Evolutionary conservation across 192 early-diverging fungal genomes (phyloP), one percentile per base, ranked within the genome.

Genomic region (Podila verticillata): DNA sequence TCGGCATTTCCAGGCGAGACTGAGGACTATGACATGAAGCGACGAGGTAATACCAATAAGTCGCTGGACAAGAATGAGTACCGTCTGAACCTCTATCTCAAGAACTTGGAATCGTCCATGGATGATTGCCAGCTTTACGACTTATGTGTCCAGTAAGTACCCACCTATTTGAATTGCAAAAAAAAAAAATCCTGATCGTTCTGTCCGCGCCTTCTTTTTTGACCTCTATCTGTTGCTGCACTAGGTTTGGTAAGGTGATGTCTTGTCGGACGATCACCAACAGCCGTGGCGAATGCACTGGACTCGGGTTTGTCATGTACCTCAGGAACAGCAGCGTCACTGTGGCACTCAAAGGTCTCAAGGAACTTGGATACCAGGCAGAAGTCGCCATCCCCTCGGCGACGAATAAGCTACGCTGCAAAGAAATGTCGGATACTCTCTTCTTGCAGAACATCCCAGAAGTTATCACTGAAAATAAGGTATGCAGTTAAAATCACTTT

Each of bases 271-370:
- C 70, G 9, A 80, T 80, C 34, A 72, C 77, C 8, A 79, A 68
- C 5, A 56, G 61, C 28, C 61, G 72, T 24, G 77, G 77, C 6
- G 70, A 63, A 6, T 80, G 77, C 32, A 72, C 68, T 8, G 77
- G 77, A 10, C 70, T 80, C 3, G 77, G 77, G 0, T 80, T 80
- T 64, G 77, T 80, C 4, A 80, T 80, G 77, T 80, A 68, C 29
- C 72, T 72, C 24, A 54, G 61, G 56, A 68, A 68, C 10, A 35
- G 72, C 19, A 80, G 77, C 28, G 77, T 66, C 2, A 61, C 67
- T 47, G 28, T 51, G 0, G 77, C 77, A 4, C 68, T 80, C 28
- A 32, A 68, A 10, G 77, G 77, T 7, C 34, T 80, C 20, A 58
- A 66, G 6, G 57, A 80, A 19, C 70, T 67, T 30, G 77, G 77